Evolutionary conservation across 208 protist genomes (phyloP).

Genomic region (Acanthamoeba royreba): DNA sequence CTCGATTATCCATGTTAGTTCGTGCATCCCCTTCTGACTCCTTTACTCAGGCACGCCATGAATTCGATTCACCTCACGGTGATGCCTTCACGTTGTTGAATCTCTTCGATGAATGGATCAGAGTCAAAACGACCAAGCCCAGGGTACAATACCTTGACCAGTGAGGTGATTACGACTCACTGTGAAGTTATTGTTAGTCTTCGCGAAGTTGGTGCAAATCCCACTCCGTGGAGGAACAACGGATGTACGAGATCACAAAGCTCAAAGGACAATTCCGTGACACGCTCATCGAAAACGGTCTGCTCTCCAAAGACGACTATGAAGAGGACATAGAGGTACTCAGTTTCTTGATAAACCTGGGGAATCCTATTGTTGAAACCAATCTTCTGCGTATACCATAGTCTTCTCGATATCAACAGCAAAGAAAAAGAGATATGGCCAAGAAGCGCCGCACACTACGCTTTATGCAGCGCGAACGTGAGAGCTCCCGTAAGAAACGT

Average conservation of each 20-base stretch:
- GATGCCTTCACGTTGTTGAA: conserved; percentile 58
- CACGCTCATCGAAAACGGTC: conserved; percentile 17
- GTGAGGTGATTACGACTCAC: neutral
- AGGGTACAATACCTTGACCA: neutral
- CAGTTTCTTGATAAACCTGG: too few relatives aligned
- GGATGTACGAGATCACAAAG: conserved; percentile 59
- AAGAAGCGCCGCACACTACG: neutral
- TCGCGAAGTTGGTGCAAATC: conserved; percentile 47
- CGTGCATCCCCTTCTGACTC: too few relatives aligned
- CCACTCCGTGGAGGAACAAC: conserved; percentile 51
- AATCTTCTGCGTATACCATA: too few relatives aligned
- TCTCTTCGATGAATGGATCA: conserved; percentile 52
- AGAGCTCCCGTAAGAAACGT: neutral
- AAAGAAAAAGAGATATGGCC: neutral
- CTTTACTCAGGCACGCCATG: conserved; percentile 1
- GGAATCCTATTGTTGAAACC: too few relatives aligned
- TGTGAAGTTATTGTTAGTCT: neutral
- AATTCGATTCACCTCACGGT: conserved; percentile 50
- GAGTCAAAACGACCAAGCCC: conserved; percentile 32
- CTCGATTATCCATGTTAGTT: too few relatives aligned
- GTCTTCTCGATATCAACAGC: too few relatives aligned
- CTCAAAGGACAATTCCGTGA: conserved; percentile 30
- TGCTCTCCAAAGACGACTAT: neutral
- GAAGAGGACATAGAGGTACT: neutral
- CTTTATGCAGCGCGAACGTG: neutral